Evolutionary conservation across 139 green algal genomes (phyloP).

Genomic region (Tetraselmis striata): DNA sequence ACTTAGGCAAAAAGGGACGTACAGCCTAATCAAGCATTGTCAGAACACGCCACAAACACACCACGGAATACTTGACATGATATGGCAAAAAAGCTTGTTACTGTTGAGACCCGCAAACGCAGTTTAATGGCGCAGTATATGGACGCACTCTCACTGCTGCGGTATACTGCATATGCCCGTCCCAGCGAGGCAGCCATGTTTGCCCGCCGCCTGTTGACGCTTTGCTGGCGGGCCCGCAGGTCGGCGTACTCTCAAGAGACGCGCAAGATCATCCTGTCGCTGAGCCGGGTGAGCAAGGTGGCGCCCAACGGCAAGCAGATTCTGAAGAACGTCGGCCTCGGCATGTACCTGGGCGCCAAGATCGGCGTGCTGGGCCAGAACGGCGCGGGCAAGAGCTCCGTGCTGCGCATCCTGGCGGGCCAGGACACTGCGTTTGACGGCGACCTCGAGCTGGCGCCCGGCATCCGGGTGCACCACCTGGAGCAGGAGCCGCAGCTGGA

Average conservation of each 20-base stretch:
- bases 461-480: constrained; percentile 62
- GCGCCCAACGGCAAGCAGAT: constrained; percentile 69
- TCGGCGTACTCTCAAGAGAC: constrained; percentile 74
- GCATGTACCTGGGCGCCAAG: constrained; percentile 71
- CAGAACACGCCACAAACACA: too few relatives aligned
- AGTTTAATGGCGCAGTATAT: too few relatives aligned
- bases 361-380: constrained; percentile 61
- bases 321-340: constrained; percentile 68
- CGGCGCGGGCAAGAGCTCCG: constrained; percentile 59
- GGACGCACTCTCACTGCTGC: too few relatives aligned
- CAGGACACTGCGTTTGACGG: constrained; percentile 45
- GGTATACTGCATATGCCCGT: too few relatives aligned
- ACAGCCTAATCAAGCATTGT: too few relatives aligned
- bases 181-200: too few relatives aligned
- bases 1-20: too few relatives aligned
- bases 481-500: constrained; percentile 69
- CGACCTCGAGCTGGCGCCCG: constrained; percentile 29
- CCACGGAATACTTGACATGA: too few relatives aligned
- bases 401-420: constrained; percentile 71
- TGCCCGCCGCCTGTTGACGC: too few relatives aligned
- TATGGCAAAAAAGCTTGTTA: too few relatives aligned
- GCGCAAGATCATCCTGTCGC: constrained; percentile 67
- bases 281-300: constrained; percentile 59
- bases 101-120: too few relatives aligned
- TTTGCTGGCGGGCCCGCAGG: background rate